phyloP scores from a whole-genome alignment of 2,329 filamentous ascomycete genomes.

The Bipolaris oryzae region DNA sequence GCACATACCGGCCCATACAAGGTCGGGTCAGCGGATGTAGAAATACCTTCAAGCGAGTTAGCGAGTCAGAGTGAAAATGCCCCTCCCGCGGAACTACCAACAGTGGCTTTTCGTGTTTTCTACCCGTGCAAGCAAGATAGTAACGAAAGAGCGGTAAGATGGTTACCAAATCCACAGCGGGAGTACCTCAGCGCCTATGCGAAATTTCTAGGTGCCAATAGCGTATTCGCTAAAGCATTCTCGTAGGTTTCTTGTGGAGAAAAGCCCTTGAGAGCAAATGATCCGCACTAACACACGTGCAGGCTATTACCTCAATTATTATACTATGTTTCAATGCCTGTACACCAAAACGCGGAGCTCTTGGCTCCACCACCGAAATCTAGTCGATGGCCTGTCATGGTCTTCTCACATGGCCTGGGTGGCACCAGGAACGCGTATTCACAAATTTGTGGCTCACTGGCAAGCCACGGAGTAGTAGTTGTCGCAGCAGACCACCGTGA shows the following conservation, averaged over 20 bases:
- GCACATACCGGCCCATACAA: conserved; percentile 77
- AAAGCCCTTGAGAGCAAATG: neutral
- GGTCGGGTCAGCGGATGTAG: conserved; percentile 80
- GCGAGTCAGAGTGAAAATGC: conserved; percentile 58
- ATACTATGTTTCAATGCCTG: conserved; percentile 75
- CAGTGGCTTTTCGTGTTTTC: conserved; percentile 80
- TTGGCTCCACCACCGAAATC: conserved; percentile 55
- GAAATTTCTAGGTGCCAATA: conserved; percentile 72
- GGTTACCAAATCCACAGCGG: conserved; percentile 79
- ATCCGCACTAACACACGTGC: neutral
- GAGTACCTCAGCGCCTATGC: conserved; percentile 77
- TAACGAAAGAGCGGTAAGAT: conserved; percentile 67
- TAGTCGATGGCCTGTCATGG: conserved; percentile 75
- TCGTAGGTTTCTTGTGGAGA: conserved; percentile 36
- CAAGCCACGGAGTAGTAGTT: conserved; percentile 81
- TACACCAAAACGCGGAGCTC: conserved; percentile 71
- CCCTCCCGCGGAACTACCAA: conserved; percentile 62
- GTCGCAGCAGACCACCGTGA: conserved; percentile 84
- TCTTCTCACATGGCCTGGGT: conserved; percentile 86
- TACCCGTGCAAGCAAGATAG: conserved; percentile 63
- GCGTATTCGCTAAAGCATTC: conserved; percentile 52
- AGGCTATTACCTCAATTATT: conserved; percentile 73
- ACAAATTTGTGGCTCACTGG: conserved; percentile 77
- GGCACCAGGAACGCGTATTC: conserved; percentile 84
- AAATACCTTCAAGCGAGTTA: conserved; percentile 69